Conservation (phyloP, 257 asterid species). For the Sherardia arvensis region DNA sequence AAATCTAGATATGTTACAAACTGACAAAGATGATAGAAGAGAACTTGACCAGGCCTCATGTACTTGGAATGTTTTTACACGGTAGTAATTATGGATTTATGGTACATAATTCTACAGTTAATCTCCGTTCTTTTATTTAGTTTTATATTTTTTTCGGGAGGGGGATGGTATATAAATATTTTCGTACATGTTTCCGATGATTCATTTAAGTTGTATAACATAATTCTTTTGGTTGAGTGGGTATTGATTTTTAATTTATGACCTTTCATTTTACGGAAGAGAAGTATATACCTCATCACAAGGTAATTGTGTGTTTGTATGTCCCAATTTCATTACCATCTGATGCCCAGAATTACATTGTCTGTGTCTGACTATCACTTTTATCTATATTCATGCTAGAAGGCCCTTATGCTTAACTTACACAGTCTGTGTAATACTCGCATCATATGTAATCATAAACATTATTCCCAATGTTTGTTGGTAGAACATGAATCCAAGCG, state of each 20-base stretch:
- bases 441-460: not conserved
- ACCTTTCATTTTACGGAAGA: not conserved
- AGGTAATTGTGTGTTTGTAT: not conserved
- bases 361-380: not conserved
- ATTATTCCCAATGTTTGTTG: not conserved
- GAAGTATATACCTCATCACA: not conserved
- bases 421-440: no score
- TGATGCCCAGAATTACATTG: not conserved
- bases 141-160: no score
- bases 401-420: no score
- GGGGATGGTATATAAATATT: no score
- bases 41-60: not conserved
- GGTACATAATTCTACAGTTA: no score
- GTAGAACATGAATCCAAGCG: conserved; percentile 37
- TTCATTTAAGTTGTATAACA: no score
- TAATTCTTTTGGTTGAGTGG: no score
- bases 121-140: no score
- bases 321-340: not conserved
- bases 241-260: not conserved
- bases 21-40: not conserved
- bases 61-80: not conserved
- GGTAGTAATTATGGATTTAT: no score
- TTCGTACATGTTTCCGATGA: no score
- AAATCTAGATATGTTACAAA: no score
- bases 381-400: not conserved